Evolutionary conservation across 768 basidiomycete genomes (phyloP), one percentile per base, ranked within the genome.

Genomic region (Naganishia randhawae): DNA sequence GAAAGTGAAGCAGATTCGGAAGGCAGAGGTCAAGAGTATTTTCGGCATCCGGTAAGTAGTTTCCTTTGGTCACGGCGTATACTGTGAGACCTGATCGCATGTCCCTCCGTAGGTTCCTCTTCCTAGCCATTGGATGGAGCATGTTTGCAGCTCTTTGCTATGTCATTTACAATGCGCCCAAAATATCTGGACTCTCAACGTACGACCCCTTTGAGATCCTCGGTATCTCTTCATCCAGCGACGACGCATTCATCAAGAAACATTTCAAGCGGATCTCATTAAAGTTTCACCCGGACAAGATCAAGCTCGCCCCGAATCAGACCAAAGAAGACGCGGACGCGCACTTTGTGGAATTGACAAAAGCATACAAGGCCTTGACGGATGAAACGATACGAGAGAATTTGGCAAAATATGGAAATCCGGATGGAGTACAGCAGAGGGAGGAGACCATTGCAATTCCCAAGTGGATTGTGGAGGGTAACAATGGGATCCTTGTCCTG

Each of bases 281-380:
- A 73, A 82, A 88, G 80, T 96, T 89, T 79, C 96, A 98, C 78
- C 96, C 96, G 0, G 96, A 99, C 84, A 98, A 98, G 82, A 91
- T 94, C 70, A 88, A 86, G 75, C 85, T 89, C 11, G 84, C 87
- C 0, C 85, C 83, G 2, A 92, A 96, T 75, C 83, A 92, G 72
- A 97, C 94, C 0, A 83, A 88, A 42, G 95, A 97, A 76, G 85
- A 86, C 7, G 92, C 92, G 35, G 89, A 90, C 72, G 84, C 87
- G 63, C 86, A 86, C 68, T 99, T 96, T 79, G 91, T 98, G 25
- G 86, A 91, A 25, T 83, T 99, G 42, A 98, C 96, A 9, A 99
- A 98, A 79, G 96, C 96, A 3, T 99, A 99, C 82, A 99, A 99
- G 83, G 82, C 95, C 86, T 82, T 99, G 29, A 97, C 94, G 0